phyloP scores from a whole-genome alignment of 768 basidiomycete species.

The Rhodotorula diobovata region DNA sequence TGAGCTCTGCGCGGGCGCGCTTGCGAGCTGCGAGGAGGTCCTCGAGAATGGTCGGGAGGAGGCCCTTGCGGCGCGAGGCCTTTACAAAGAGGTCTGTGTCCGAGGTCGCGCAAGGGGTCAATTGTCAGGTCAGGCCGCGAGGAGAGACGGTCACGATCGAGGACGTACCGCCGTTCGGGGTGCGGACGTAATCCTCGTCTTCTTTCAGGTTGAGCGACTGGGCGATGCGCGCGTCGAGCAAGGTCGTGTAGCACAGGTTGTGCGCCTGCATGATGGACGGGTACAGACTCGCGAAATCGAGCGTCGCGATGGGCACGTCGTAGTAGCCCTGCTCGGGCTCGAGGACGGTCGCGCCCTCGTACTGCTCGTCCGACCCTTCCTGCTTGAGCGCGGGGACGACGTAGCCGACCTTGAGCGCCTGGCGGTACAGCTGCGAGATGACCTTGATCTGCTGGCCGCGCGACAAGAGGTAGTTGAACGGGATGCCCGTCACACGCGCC shows the following conservation, averaged over 20 bases:
- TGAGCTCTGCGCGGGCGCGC: conserved; percentile 88
- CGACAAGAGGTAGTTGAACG: conserved; percentile 89
- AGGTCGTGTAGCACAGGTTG: conserved; percentile 94
- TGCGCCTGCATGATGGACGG: conserved; percentile 99
- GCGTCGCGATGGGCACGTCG: conserved; percentile 90
- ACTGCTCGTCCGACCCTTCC: conserved; percentile 94
- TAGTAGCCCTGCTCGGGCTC: conserved; percentile 96
- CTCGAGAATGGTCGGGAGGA: conserved; percentile 85
- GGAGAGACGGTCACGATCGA: not conserved
- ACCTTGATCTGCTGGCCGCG: conserved; percentile 99
- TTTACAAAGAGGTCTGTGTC: conserved; percentile 76
- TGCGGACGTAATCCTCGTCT: conserved; percentile 85
- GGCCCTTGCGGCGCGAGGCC: conserved; percentile 68
- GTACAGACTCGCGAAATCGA: conserved; percentile 97
- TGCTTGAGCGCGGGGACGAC: conserved; percentile 76
- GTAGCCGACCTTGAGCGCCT: conserved; percentile 86
- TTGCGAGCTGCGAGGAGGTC: conserved; percentile 91
- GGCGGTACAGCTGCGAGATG: conserved; percentile 87
- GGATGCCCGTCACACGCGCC: conserved; percentile 99
- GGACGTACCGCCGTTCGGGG: conserved; percentile 81
- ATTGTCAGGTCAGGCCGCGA: not conserved
- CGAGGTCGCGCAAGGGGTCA: too few relatives aligned
- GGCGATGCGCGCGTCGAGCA: conserved; percentile 74
- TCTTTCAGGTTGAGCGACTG: conserved; percentile 71
- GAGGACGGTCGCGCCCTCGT: conserved; percentile 98